phyloP scores from a whole-genome alignment of 805 yeast species.

The Naumovozyma castellii region DNA sequence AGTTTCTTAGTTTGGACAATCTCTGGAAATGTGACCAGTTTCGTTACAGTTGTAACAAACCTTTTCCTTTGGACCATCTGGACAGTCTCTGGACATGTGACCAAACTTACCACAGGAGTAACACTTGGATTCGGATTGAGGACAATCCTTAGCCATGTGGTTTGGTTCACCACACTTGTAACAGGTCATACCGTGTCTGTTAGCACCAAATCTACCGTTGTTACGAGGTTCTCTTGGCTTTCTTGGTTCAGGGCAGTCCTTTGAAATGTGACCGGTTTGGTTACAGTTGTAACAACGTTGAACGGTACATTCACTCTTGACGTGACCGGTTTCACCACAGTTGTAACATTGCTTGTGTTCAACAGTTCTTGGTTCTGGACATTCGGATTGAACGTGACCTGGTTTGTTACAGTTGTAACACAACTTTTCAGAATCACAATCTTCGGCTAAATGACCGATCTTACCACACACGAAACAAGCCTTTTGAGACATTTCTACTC shows the following conservation, averaged over 20 bases:
- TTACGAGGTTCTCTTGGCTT: conserved; percentile 14
- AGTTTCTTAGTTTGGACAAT: conserved; percentile 37
- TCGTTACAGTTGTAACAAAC: conserved; percentile 41
- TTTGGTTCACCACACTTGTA: conserved; percentile 90
- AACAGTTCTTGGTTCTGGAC: conserved; percentile 81
- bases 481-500: conserved; percentile 41
- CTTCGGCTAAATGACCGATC: conserved; percentile 83
- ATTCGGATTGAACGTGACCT: conserved; percentile 81
- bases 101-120: conserved; percentile 89
- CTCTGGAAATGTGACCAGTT: conserved; percentile 81
- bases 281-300: conserved; percentile 75
- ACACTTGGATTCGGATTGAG: conserved; percentile 67
- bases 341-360: conserved; percentile 84
- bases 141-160: conserved; percentile 89
- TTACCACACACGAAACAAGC: conserved; percentile 90
- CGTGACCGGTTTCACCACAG: conserved; percentile 86
- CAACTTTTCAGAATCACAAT: conserved; percentile 78
- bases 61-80: conserved; percentile 43
- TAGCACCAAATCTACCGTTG: conserved; percentile 18
- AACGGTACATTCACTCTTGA: conserved; percentile 71
- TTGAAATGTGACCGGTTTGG: conserved; percentile 73
- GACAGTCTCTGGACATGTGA: conserved; percentile 80
- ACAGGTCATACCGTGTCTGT: conserved; percentile 39
- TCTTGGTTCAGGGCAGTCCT: conserved; percentile 53
- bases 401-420: conserved; percentile 90